Evolutionary conservation across 108 stramenopile species (phyloP).

Genomic region (Skeletonema potamos): DNA sequence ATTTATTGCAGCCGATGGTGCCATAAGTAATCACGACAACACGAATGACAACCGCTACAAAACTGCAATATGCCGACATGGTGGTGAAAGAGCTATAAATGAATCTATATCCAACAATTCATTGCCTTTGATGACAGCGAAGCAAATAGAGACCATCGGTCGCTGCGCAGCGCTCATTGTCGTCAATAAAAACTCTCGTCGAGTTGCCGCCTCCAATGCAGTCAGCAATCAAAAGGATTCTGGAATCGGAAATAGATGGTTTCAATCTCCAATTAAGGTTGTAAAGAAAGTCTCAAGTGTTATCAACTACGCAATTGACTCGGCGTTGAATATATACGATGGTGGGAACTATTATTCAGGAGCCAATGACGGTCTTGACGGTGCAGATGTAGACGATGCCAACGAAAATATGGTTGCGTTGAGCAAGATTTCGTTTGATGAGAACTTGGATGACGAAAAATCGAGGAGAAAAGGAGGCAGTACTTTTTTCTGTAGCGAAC

Average conservation of each 20-base stretch:
- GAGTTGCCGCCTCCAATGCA: not conserved
- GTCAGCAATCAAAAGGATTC: not conserved
- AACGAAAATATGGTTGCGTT: not conserved
- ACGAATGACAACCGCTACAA: not conserved
- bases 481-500: not conserved
- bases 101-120: not conserved
- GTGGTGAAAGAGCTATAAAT: not conserved
- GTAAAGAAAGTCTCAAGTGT: not conserved
- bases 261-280: not conserved
- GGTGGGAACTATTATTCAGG: not conserved
- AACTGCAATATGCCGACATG: not conserved
- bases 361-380: not conserved
- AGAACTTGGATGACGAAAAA: not conserved
- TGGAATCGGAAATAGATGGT: not conserved
- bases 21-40: not conserved
- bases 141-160: not conserved
- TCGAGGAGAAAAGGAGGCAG: not conserved
- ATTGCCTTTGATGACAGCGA: not conserved
- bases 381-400: slow-evolving; percentile 13
- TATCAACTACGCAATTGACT: not conserved
- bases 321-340: not conserved
- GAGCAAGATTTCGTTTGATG: slow-evolving; percentile 1
- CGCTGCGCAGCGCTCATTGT: not conserved
- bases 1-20: slow-evolving; percentile 11
- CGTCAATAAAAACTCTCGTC: not conserved